Conservation (phyloP, 129 eudicot species). For the Kitagawia praeruptora region DNA sequence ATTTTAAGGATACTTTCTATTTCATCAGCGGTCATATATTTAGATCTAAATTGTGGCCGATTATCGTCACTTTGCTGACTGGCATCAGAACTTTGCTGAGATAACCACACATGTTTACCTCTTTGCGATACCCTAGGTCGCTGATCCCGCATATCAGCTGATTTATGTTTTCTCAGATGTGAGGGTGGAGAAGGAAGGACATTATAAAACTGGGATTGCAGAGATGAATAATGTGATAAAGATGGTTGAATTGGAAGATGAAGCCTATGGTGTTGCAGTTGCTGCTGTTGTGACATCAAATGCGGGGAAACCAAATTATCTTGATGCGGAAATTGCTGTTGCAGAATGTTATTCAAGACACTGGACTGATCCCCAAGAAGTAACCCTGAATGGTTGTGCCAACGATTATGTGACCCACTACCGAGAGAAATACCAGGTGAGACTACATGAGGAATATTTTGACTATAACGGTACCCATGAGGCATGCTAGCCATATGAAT, state of each 20-base stretch:
- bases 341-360: slow-evolving; percentile 45
- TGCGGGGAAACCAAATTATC: slow-evolving; percentile 46
- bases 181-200: slow-evolving; percentile 46
- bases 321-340: slow-evolving; percentile 50
- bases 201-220: slow-evolving; percentile 53
- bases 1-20: slow-evolving; percentile 76
- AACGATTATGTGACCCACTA: slow-evolving; percentile 44
- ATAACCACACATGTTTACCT: slow-evolving; percentile 45
- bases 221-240: slow-evolving; percentile 41
- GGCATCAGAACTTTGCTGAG: slow-evolving; percentile 64
- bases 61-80: slow-evolving; percentile 48
- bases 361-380: slow-evolving; percentile 61
- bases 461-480: slow-evolving; percentile 39
- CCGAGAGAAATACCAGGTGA: slow-evolving; percentile 37
- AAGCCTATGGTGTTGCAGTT: slow-evolving; percentile 42
- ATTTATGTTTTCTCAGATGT: slow-evolving; percentile 49
- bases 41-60: slow-evolving; percentile 60
- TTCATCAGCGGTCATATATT: slow-evolving; percentile 87
- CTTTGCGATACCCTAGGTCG: slow-evolving; percentile 46
- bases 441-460: slow-evolving; percentile 37
- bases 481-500: slow-evolving; percentile 46
- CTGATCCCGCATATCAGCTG: slow-evolving; percentile 45
- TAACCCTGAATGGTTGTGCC: slow-evolving; percentile 52
- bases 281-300: slow-evolving; percentile 49
- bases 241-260: slow-evolving; percentile 60